Evolutionary conservation across 306 rosid genomes (phyloP).

Genomic region (Medicago truncatula): MtrunA17r5.0-ANR NC_053044.1:50818501-50819000

Average conservation of each 20-base stretch:
- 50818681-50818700: too few relatives aligned
- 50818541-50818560: too few relatives aligned
- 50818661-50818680: too few relatives aligned
- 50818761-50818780: not conserved
- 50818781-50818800: not conserved
- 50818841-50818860: not conserved
- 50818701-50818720: not conserved
- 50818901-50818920: not conserved
- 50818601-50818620: too few relatives aligned
- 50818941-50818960: constrained; percentile 4
- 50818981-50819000: constrained; percentile 15
- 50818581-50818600: too few relatives aligned
- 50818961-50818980: not conserved
- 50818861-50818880: not conserved
- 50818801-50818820: not conserved
- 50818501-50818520: too few relatives aligned
- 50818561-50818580: too few relatives aligned
- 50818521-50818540: too few relatives aligned
- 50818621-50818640: too few relatives aligned
- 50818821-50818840: not conserved
- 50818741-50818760: not conserved
- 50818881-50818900: not conserved
- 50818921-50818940: not conserved
- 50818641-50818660: too few relatives aligned
- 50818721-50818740: not conserved